phyloP scores from a whole-genome alignment of 2,329 filamentous ascomycete species.

The Fusarium piperis region DNA sequence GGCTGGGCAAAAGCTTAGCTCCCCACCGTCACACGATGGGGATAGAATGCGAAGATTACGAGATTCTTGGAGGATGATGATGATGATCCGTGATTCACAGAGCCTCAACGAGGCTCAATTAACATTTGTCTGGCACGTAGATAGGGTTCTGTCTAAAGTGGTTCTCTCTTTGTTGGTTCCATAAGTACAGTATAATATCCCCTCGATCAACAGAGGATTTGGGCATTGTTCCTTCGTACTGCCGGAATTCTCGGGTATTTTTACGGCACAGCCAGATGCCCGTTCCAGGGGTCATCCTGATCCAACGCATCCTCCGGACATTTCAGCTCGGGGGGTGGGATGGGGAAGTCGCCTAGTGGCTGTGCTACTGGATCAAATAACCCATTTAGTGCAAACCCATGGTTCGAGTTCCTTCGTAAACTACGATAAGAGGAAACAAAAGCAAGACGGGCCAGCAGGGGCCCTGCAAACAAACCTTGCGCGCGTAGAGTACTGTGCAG shows the following conservation, averaged over 20 bases:
- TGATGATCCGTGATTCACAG: neutral
- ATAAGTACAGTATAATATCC: neutral
- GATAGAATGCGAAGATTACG: neutral
- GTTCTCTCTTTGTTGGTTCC: neutral
- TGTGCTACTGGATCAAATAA: neutral
- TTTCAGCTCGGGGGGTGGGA: neutral
- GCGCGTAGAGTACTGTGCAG: neutral
- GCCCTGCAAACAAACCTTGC: neutral
- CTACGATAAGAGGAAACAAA: neutral
- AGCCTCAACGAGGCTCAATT: neutral
- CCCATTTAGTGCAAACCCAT: neutral
- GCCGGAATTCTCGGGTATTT: neutral
- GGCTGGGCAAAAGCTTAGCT: slow-evolving; percentile 30
- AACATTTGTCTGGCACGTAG: neutral
- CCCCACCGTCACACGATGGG: slow-evolving; percentile 13
- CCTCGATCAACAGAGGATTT: neutral
- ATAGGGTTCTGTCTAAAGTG: neutral
- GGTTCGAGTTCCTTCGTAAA: neutral
- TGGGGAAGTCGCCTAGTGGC: neutral
- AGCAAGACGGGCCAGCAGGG: neutral
- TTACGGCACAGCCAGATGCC: neutral
- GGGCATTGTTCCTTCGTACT: neutral
- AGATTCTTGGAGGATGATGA: neutral
- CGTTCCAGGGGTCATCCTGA: neutral
- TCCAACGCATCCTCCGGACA: neutral